These are phyloP conservation scores for Microcera coccophila DNA, from an alignment of 2,329 filamentous ascomycete species.

Conservation along the genomic window DNA sequence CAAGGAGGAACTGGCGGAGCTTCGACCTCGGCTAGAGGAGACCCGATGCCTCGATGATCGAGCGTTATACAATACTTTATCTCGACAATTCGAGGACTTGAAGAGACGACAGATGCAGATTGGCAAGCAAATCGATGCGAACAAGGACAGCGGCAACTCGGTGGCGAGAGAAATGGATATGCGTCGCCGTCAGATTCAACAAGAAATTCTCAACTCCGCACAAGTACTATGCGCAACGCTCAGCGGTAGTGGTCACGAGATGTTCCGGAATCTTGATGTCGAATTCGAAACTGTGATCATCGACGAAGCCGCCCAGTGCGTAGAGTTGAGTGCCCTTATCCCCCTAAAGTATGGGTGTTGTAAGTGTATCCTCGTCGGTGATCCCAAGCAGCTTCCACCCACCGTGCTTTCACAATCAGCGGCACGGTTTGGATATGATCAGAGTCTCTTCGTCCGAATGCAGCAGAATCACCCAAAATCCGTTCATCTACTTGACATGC, in stretches of 20 bases:
- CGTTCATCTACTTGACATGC: constrained; percentile 91
- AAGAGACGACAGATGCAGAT: constrained; percentile 71
- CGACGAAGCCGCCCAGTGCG: constrained; percentile 96
- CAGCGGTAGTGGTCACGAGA: constrained; percentile 93
- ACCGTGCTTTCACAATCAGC: constrained; percentile 94
- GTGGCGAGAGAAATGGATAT: constrained; percentile 82
- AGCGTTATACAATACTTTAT: constrained; percentile 50
- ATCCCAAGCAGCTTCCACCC: constrained; percentile 93
- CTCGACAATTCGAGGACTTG: constrained; percentile 72
- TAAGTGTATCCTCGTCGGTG: constrained; percentile 95
- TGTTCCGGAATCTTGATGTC: constrained; percentile 90
- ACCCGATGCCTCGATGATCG: constrained; percentile 55
- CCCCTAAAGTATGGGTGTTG: constrained; percentile 95
- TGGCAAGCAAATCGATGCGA: constrained; percentile 78
- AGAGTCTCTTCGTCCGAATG: constrained; percentile 98
- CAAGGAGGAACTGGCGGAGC: constrained; percentile 67
- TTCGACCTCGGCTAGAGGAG: constrained; percentile 69
- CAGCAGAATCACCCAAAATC: constrained; percentile 84
- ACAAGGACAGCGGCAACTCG: constrained; percentile 80
- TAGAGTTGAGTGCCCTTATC: constrained; percentile 93
- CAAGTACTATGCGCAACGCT: constrained; percentile 94
- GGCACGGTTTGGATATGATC: constrained; percentile 89
- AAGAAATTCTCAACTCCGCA: constrained; percentile 83
- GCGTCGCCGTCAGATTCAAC: constrained; percentile 76
- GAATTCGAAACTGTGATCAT: constrained; percentile 99